A percentile compares a stretch with the other conserved stretches of the same genome.
Conservation (phyloP, 2,329 filamentous ascomycete genomes). For the Cryphonectria naterciae region DNA sequence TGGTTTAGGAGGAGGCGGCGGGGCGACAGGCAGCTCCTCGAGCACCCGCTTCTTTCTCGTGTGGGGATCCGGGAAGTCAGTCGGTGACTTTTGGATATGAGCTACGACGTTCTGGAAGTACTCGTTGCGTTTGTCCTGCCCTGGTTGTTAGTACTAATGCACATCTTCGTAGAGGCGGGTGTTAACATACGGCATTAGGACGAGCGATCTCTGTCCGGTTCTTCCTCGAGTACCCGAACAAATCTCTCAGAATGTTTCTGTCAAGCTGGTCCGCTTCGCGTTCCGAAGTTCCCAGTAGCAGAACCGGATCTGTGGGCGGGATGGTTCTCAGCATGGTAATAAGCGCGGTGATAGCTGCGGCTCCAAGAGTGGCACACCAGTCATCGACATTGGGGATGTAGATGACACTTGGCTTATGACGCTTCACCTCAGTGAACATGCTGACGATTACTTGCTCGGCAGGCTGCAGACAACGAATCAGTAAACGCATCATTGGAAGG, state of each 20-base stretch:
- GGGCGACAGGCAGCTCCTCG: slow-evolving; percentile 75
- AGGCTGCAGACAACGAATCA: slow-evolving; percentile 50
- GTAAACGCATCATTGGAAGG: slow-evolving; percentile 21
- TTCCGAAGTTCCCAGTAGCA: slow-evolving; percentile 86
- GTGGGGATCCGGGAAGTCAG: slow-evolving; percentile 83
- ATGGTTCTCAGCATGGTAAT: slow-evolving; percentile 79
- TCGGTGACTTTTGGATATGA: slow-evolving; percentile 78
- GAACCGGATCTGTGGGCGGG: slow-evolving; percentile 85
- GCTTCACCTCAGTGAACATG: slow-evolving; percentile 87
- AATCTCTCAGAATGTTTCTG: slow-evolving; percentile 67
- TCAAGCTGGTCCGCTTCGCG: slow-evolving; percentile 65
- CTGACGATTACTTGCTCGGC: slow-evolving; percentile 88
- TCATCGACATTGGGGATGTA: slow-evolving; percentile 89
- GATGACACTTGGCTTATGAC: slow-evolving; percentile 94
- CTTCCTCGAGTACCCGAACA: slow-evolving; percentile 84
- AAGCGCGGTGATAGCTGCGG: slow-evolving; percentile 79
- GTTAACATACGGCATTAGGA: slow-evolving; percentile 63
- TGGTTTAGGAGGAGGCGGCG: slow-evolving; percentile 68
- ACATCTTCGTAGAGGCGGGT: not conserved
- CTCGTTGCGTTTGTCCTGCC: slow-evolving; percentile 65
- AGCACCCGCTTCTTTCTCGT: slow-evolving; percentile 86
- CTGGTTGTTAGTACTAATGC: slow-evolving; percentile 16
- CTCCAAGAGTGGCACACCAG: slow-evolving; percentile 72
- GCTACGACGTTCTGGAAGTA: slow-evolving; percentile 78
- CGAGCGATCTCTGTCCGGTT: slow-evolving; percentile 73